Base-by-base conservation (phyloP, 371 early-diverging fungal genomes). In the Actinomortierella wolfii region DNA sequence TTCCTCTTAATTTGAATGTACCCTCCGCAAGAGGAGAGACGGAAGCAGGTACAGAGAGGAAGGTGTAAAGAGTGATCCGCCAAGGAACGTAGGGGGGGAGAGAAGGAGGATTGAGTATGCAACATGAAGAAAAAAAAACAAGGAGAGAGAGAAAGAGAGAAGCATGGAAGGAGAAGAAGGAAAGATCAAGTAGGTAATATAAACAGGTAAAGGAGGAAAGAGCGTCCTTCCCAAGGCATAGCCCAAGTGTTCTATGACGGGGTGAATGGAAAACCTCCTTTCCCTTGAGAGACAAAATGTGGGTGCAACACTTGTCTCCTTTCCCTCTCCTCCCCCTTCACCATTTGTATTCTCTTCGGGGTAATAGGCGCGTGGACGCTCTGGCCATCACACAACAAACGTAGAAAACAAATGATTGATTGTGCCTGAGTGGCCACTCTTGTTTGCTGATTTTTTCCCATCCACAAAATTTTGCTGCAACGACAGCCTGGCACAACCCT, bases 61-160 rank as follows among this genome's bases (percentile, higher is more conserved):
- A 47, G 17, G 21, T 18, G 24, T 2, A 47, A 6, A 47, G 11
- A 47, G 44, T 4, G 44, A 44, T 4, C 6, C 8, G 34, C 18
- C 17, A 23, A 21, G 20, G 39, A n/a, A 34, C 20, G n/a, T 2
- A 17, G 23, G 17, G 23, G 26, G 24, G 40, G 8, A 44, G 47
- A 48, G 48, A 43, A 29, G 20, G 40, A 45, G 8, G 41, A 43
- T 2, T 5, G 46, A 9, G n/a, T 2, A 42, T 29, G 26, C n/a
- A 45, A 40, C 28, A 42, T n/a, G 47, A 41, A 43, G 23, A 26
- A 9, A 39, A 26, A 17, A 14, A 47, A 25, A 9, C 23, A 56
- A 42, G 18, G 21, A 14, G 43, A 42, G 51, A 54, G n/a, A 20
- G 7, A 34, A 34, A 45, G 20, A 55, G 41, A 54, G 25, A 51